Evolutionary conservation across 495 filamentous ascomycete species (phyloP), one percentile per base, ranked within the genome.

Genomic region (Penicillium paxilli): DNA sequence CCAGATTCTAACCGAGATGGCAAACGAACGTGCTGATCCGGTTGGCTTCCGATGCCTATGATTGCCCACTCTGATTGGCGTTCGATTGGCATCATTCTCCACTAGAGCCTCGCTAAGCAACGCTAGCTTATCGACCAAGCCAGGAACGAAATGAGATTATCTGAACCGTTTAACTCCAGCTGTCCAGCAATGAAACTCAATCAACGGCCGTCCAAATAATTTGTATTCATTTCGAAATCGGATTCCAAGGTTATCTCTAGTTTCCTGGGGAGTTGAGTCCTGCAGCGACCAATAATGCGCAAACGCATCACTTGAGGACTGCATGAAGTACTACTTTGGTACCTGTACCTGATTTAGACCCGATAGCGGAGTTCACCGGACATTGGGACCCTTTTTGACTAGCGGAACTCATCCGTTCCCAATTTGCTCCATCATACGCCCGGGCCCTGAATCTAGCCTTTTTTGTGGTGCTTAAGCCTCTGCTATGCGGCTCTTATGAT

Each of bases 401-500:
- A 11, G 9, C 17, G 40, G 19, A 23, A 21, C 17, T 21, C 19
- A n/a, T 23, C 40, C 40, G 40, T 42, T 42, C 7, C 40, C 11
- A 23, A 42, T 42, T 23, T 42, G 50, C 41, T 24, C 25, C 41
- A 49, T 33, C 19, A 16, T 17, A 26, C 37, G 52, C 35, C 45
- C 35, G 26, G 47, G 45, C 54, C 28, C n/a, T 57, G 33, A 48
- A 7, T 12, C 54, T 37, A 50, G 19, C 12, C 20, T 45, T 12
- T 11, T 7, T 49, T 49, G 45, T n/a, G 33, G 42, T 33, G 26
- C 41, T 55, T 19, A 33, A 54, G 52, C 51, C 48, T 51, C 55
- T 48, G 51, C 47, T 21, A 62, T 62, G 59, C 55, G 59, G 59
- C 59, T 62, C 59, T 62, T 55, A 41, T 22, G 47, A 48, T 47